phyloP scores from a whole-genome alignment of 768 basidiomycete species.

The Pleurotus citrinopileatus region DNA sequence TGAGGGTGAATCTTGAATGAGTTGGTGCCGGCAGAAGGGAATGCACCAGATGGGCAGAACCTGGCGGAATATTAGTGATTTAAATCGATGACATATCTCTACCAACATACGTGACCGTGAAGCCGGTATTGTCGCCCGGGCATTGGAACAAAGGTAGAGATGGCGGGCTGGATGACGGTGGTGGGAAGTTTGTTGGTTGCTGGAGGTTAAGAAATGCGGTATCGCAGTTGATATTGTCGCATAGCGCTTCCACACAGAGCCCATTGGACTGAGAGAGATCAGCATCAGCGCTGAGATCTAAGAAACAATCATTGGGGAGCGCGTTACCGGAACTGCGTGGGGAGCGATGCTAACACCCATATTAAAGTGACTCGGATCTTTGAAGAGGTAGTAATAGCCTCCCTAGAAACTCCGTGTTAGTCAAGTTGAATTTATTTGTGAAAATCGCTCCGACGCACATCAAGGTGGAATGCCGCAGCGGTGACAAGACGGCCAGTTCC shows the following conservation, averaged over 20 bases:
- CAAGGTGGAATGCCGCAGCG: conserved; percentile 21
- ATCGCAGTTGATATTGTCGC: conserved; percentile 22
- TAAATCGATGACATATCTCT: background rate
- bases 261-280: conserved; percentile 11
- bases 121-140: conserved; percentile 17
- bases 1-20: conserved; percentile 20
- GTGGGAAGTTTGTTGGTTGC: conserved; percentile 22
- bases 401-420: conserved; percentile 11
- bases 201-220: conserved; percentile 20
- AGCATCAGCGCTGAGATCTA: background rate
- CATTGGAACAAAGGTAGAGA: conserved; percentile 20
- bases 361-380: conserved; percentile 24
- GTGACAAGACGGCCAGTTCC: conserved; percentile 19
- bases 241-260: conserved; percentile 21
- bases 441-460: conserved; percentile 14
- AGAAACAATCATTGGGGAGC: background rate
- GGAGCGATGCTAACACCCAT: conserved; percentile 23
- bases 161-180: conserved; percentile 15
- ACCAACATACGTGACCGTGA: conserved; percentile 22
- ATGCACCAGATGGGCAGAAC: background rate
- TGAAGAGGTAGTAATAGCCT: conserved; percentile 28
- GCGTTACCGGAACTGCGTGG: conserved; percentile 14
- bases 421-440: background rate
- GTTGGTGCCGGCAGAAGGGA: background rate
- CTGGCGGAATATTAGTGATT: background rate